phyloP scores from a whole-genome alignment of 768 basidiomycete species.

The Tricholoma matsutake region DNA sequence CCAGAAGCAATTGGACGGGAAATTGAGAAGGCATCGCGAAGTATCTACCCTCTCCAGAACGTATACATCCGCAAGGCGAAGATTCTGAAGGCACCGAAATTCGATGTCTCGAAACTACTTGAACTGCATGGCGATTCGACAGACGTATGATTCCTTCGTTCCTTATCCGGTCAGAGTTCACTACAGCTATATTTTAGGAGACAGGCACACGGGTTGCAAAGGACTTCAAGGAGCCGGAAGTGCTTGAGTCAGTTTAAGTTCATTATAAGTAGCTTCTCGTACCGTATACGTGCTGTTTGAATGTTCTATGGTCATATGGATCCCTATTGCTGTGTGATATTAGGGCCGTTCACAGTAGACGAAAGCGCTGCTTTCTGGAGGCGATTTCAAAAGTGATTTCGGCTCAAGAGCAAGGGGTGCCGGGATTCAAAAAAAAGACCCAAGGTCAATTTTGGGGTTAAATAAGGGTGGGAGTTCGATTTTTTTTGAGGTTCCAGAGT shows the following conservation, averaged over 20 bases:
- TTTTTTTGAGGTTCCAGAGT: too few relatives aligned
- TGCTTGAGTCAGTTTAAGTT: conserved; percentile 85
- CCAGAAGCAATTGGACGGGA: conserved; percentile 99
- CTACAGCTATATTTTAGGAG: conserved; percentile 50
- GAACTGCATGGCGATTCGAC: conserved; percentile 96
- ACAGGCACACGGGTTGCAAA: conserved; percentile 91
- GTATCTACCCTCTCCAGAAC: conserved; percentile 98
- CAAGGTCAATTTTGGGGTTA: too few relatives aligned
- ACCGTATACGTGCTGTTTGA: not conserved
- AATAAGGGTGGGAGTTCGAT: too few relatives aligned
- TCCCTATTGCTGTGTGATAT: too few relatives aligned
- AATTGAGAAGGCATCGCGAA: conserved; percentile 96
- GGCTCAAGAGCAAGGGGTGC: too few relatives aligned
- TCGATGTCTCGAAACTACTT: conserved; percentile 91
- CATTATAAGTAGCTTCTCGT: not conserved
- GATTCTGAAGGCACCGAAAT: conserved; percentile 97
- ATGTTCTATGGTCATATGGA: not conserved
- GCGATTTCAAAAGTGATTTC: too few relatives aligned
- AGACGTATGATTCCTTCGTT: conserved; percentile 59
- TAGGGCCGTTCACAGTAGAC: too few relatives aligned
- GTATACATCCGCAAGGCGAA: conserved; percentile 99
- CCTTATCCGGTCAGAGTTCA: conserved; percentile 8
- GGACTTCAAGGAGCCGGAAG: conserved; percentile 98
- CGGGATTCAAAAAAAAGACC: too few relatives aligned
- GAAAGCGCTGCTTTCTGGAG: too few relatives aligned